phyloP scores from a whole-genome alignment of 2,329 filamentous ascomycete genomes.

The Mycosphaerella sp. region DNA sequence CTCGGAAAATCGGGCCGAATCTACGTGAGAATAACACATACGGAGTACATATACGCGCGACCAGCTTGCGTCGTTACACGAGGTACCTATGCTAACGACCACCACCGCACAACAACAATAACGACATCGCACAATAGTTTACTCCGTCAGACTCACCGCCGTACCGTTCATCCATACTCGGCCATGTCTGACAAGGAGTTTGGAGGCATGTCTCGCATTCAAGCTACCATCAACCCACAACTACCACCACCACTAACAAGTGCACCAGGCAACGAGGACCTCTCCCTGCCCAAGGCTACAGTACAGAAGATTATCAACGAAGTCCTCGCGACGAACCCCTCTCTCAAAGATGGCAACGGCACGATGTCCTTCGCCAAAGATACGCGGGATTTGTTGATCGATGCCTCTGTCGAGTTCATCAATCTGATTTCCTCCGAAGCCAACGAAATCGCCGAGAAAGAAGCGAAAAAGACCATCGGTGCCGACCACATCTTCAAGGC shows the following conservation, averaged over 20 bases:
- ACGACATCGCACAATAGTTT: not conserved
- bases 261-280: constrained; percentile 51
- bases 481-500: constrained; percentile 97
- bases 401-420: constrained; percentile 99
- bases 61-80: too few species aligned
- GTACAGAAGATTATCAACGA: constrained; percentile 85
- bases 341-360: constrained; percentile 15
- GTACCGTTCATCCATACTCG: not conserved
- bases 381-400: constrained; percentile 88
- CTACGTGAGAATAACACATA: not conserved
- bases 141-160: not conserved
- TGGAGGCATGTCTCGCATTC: constrained; percentile 37
- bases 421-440: constrained; percentile 97
- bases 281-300: constrained; percentile 59
- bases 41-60: not conserved
- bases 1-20: not conserved
- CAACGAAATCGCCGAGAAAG: constrained; percentile 97
- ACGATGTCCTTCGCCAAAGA: constrained; percentile 87
- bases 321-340: constrained; percentile 71
- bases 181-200: constrained; percentile 53
- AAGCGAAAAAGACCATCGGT: constrained; percentile 98
- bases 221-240: not conserved
- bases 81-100: too few species aligned
- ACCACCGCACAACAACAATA: too few species aligned
- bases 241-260: constrained; percentile 4